Evolutionary conservation across 495 filamentous ascomycete genomes (phyloP), one percentile per base, ranked within the genome.

Genomic region (Penicillium samsonianum): DNA sequence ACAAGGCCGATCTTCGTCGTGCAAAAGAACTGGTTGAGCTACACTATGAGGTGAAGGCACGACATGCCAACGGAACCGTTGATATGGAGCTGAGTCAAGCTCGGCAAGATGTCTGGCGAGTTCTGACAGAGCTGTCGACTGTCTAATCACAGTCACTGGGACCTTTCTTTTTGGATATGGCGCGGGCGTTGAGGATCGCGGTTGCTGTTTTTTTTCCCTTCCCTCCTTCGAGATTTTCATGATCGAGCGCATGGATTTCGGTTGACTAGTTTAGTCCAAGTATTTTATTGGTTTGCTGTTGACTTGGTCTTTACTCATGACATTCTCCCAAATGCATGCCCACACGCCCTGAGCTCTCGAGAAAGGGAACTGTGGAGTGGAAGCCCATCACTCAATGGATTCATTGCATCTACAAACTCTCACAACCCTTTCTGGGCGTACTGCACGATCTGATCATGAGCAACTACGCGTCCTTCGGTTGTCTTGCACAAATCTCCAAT

Each of bases 21-120:
- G 85, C 82, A 38, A 82, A 78, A 50, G 82, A 86, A 52, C 72
- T 87, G 0, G 73, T 86, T 0, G 74, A 81, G 20, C 63, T 87
- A 55, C 84, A 87, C 64, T 78, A 84, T 45, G 71, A 71, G 55
- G 72, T 87, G 52, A 84, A 84, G 58, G 65, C 75, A 33, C 64
- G 67, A 12, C 70, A 76, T 65, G 65, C 37, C 5, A 58, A 69
- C 58, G 73, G 75, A 3, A 65, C 65, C 6, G 70, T 82, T 37
- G 80, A 80, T 55, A 66, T 69, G 30, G 76, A 71, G n/a, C 59
- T 86, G 46, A 63, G 19, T 50, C 72, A 72, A 51, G 78, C 76
- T 8, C 79, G 82, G 46, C 67, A 67, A 31, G 71, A 73, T 31
- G 79, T 84, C 12, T 58, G 74, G 46, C 64, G 63, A 23, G 76